A percentile compares a stretch with the other conserved stretches of the same genome.
phyloP scores from a whole-genome alignment of 1,284 basidiomycete genomes.

The Tylopilus orsonianus region DNA sequence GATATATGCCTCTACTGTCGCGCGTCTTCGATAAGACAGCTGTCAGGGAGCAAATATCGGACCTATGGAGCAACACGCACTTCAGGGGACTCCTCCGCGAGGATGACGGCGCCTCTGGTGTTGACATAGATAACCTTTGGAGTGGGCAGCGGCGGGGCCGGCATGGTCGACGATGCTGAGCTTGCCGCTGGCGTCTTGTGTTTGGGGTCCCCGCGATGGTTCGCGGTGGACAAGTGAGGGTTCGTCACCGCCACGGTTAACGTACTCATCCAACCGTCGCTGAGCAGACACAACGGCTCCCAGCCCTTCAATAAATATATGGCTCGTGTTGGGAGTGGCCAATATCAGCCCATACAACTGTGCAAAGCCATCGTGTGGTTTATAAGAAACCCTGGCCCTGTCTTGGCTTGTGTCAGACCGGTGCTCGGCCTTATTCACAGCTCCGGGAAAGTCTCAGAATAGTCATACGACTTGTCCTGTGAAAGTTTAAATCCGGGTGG shows the following conservation, averaged over 20 bases:
- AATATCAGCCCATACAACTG: constrained; percentile 2
- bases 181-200: constrained; percentile 12
- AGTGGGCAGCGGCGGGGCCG: constrained; percentile 52
- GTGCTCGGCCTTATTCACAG: constrained; percentile 12
- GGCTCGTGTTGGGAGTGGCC: constrained; percentile 7
- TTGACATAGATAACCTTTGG: constrained; percentile 82
- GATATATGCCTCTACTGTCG: constrained; percentile 92
- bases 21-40: constrained; percentile 58
- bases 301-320: not conserved
- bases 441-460: constrained; percentile 3
- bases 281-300: constrained; percentile 10
- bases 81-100: constrained; percentile 90
- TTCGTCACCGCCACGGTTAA: constrained; percentile 23
- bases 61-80: constrained; percentile 44
- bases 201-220: constrained; percentile 16
- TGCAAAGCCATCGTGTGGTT: constrained; percentile 5
- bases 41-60: constrained; percentile 11
- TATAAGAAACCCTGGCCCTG: constrained; percentile 13
- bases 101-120: constrained; percentile 84
- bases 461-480: not conserved
- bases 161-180: constrained; percentile 29
- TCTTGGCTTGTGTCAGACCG: constrained; percentile 7
- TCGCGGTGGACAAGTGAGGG: constrained; percentile 4
- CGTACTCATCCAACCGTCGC: not conserved
- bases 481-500: not conserved